Percentiles rank a stretch among this genome's conserved stretches.
These are phyloP conservation scores for Coelastrella sp. DNA, from an alignment of 139 green algal species.

Conservation along the genomic window DNA sequence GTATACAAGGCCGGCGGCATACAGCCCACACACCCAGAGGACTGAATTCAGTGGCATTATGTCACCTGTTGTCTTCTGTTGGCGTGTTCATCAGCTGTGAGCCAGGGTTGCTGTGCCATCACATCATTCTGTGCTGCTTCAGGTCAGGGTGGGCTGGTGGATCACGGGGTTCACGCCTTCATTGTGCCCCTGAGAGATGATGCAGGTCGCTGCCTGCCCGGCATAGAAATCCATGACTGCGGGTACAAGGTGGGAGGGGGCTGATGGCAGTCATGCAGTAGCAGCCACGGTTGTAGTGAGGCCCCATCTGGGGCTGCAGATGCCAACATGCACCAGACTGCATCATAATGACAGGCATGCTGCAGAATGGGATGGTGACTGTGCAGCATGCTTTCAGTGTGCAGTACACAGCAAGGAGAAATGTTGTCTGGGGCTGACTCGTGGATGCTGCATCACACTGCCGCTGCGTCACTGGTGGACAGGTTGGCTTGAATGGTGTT, in stretches of 20 bases:
- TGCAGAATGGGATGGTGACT: too few species aligned
- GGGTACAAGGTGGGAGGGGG: slow-evolving; percentile 85
- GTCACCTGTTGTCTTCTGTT: too few species aligned
- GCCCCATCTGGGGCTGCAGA: too few species aligned
- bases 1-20: too few species aligned
- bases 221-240: slow-evolving; percentile 93
- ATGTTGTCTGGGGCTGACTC: too few species aligned
- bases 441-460: background rate
- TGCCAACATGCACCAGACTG: background rate
- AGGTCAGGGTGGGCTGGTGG: slow-evolving; percentile 61
- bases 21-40: too few species aligned
- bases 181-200: slow-evolving; percentile 79
- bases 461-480: background rate
- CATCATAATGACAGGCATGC: background rate
- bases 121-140: background rate
- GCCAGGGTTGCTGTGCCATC: too few species aligned
- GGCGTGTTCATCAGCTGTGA: too few species aligned
- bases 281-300: background rate
- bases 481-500: slow-evolving; percentile 91
- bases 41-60: too few species aligned
- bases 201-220: slow-evolving; percentile 61
- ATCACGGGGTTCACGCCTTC: slow-evolving; percentile 89
- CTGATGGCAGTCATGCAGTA: background rate
- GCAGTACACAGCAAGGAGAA: too few species aligned
- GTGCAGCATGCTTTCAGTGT: too few species aligned